A percentile compares a stretch with the other conserved stretches of the same genome.
Conservation (phyloP, 768 basidiomycete species). For the Pisolithus microcarpus region DNA sequence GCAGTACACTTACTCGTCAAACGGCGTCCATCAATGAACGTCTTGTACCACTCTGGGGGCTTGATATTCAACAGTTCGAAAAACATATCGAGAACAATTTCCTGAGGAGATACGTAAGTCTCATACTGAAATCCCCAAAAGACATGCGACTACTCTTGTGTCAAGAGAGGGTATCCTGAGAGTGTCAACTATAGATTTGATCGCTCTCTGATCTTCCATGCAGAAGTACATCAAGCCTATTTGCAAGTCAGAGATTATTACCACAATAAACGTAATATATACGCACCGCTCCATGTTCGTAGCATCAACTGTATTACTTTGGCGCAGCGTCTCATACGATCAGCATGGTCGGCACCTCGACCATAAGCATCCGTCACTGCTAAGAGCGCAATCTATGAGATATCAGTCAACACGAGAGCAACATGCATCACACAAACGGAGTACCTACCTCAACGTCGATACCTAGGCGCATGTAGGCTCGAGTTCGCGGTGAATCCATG, state of each 20-base stretch:
- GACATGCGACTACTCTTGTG: slow-evolving; percentile 49
- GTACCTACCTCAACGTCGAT: slow-evolving; percentile 87
- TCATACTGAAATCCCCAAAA: background rate
- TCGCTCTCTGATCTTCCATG: slow-evolving; percentile 79
- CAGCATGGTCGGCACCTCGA: slow-evolving; percentile 69
- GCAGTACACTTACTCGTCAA: slow-evolving; percentile 62
- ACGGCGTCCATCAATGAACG: slow-evolving; percentile 83
- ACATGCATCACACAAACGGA: slow-evolving; percentile 8
- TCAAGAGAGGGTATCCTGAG: slow-evolving; percentile 84
- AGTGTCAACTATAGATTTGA: slow-evolving; percentile 77
- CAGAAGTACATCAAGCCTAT: slow-evolving; percentile 89
- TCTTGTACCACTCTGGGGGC: slow-evolving; percentile 86
- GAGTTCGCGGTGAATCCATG: slow-evolving; percentile 76
- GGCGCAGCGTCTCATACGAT: slow-evolving; percentile 71
- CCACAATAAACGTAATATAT: background rate
- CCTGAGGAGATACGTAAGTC: slow-evolving; percentile 42
- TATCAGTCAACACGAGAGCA: background rate
- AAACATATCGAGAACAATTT: slow-evolving; percentile 89
- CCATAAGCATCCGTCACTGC: slow-evolving; percentile 92
- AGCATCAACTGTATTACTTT: slow-evolving; percentile 78
- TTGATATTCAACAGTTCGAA: slow-evolving; percentile 91
- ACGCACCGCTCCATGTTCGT: slow-evolving; percentile 88
- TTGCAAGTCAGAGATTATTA: slow-evolving; percentile 4
- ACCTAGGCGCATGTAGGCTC: slow-evolving; percentile 71
- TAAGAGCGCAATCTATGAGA: slow-evolving; percentile 66